Percentiles rank a stretch among this genome's conserved stretches.
phyloP scores from a whole-genome alignment of 2,329 filamentous ascomycete genomes.

The Chaetoscypha palmicola region DNA sequence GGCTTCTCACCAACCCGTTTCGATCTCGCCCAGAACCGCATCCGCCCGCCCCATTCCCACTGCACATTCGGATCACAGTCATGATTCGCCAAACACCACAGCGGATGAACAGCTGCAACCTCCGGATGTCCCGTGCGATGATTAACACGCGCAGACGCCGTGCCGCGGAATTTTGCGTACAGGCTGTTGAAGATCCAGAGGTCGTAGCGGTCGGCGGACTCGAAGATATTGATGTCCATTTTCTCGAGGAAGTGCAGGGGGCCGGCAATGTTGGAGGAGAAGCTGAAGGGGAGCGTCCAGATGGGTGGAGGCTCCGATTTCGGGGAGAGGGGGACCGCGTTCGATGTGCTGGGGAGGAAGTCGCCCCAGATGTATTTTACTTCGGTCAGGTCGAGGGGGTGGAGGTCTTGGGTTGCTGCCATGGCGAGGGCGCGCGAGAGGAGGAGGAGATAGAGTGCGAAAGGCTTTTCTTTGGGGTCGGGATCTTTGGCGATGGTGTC shows the following conservation, averaged over 20 bases:
- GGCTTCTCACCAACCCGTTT: slow-evolving; percentile 45
- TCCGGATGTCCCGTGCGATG: slow-evolving; percentile 75
- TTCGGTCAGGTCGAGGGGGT: slow-evolving; percentile 57
- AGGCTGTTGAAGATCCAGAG: slow-evolving; percentile 86
- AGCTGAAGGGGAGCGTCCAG: slow-evolving; percentile 71
- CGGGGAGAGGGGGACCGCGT: slow-evolving; percentile 48
- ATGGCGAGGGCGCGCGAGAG: slow-evolving; percentile 58
- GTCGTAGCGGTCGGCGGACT: slow-evolving; percentile 51
- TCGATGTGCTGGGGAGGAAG: slow-evolving; percentile 47
- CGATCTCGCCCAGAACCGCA: slow-evolving; percentile 60
- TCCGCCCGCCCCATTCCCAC: slow-evolving; percentile 85
- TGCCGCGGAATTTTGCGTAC: slow-evolving; percentile 88
- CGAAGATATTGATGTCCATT: slow-evolving; percentile 75
- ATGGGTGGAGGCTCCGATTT: slow-evolving; percentile 50
- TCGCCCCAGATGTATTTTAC: slow-evolving; percentile 66
- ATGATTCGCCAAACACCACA: slow-evolving; percentile 96
- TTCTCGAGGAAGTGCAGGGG: slow-evolving; percentile 75
- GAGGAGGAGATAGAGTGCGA: slow-evolving; percentile 56
- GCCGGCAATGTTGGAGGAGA: slow-evolving; percentile 65
- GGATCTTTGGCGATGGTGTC: slow-evolving; percentile 60
- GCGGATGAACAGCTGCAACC: slow-evolving; percentile 84
- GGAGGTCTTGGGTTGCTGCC: slow-evolving; percentile 50
- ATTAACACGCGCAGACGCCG: slow-evolving; percentile 78
- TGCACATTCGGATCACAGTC: slow-evolving; percentile 90
- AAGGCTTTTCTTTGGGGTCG: slow-evolving; percentile 50